phyloP scores from a whole-genome alignment of 2,329 filamentous ascomycete species.

The Monilinia vaccinii-corymbosi region DNA sequence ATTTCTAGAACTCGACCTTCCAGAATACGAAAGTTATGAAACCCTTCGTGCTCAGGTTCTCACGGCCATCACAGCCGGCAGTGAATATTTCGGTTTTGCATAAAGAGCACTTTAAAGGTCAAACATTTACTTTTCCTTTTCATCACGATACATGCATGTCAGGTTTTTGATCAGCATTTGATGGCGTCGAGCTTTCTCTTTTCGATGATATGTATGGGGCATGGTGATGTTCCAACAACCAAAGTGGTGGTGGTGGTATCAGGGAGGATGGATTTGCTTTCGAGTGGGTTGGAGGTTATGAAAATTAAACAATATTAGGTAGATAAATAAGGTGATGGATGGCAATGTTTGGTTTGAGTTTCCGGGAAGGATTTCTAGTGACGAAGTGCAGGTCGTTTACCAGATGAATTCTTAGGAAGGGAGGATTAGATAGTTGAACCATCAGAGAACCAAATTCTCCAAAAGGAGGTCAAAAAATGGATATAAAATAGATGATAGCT shows the following conservation, averaged over 20 bases:
- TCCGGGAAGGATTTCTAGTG: slow-evolving; percentile 8
- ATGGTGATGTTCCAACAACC: slow-evolving; percentile 10
- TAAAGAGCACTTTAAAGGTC: slow-evolving; percentile 36
- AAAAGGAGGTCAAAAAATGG: neutral
- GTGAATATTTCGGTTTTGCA: slow-evolving; percentile 96
- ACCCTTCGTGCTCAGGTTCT: slow-evolving; percentile 76
- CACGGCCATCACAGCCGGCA: slow-evolving; percentile 95
- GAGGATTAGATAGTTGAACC: slow-evolving; percentile 1
- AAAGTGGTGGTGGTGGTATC: neutral
- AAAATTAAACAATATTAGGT: neutral
- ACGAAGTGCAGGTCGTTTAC: slow-evolving; percentile 32
- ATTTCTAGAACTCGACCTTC: slow-evolving; percentile 79
- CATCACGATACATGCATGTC: slow-evolving; percentile 22
- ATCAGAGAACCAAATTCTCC: neutral
- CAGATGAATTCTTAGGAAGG: neutral
- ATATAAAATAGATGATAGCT: slow-evolving; percentile 8
- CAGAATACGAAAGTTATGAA: slow-evolving; percentile 97
- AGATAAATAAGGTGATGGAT: neutral
- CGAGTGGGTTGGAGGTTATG: neutral
- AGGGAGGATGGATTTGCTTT: slow-evolving; percentile 5
- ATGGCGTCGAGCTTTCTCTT: slow-evolving; percentile 21
- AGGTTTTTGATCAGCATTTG: slow-evolving; percentile 29
- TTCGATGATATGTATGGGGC: slow-evolving; percentile 19
- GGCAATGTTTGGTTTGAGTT: neutral
- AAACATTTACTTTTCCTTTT: slow-evolving; percentile 18